Conservation (phyloP, 2,329 filamentous ascomycete species). For the Thelonectria olida region DNA sequence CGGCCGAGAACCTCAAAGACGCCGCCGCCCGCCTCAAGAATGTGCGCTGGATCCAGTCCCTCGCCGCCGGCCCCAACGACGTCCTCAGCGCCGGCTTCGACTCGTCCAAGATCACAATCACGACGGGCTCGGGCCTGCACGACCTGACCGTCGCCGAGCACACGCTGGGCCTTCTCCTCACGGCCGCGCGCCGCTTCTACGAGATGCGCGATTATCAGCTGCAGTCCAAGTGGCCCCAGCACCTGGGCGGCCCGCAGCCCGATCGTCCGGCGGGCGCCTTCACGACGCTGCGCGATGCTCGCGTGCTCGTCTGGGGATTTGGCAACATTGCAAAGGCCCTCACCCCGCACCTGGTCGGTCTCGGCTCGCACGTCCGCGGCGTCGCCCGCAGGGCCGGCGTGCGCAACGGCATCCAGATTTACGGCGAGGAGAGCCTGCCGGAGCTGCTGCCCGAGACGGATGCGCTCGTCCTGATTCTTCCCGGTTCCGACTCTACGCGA, state of each 20-base stretch:
- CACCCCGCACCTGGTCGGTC: slow-evolving; percentile 60
- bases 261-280: slow-evolving; percentile 65
- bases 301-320: slow-evolving; percentile 70
- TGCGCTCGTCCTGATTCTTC: slow-evolving; percentile 74
- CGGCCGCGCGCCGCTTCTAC: slow-evolving; percentile 65
- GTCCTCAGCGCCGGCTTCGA: slow-evolving; percentile 70
- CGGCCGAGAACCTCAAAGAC: slow-evolving; percentile 64
- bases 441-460: slow-evolving; percentile 66
- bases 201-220: slow-evolving; percentile 71
- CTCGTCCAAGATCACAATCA: slow-evolving; percentile 57
- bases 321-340: slow-evolving; percentile 73
- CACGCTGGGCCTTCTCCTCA: slow-evolving; percentile 65
- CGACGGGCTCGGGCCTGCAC: slow-evolving; percentile 71
- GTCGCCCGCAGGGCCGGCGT: slow-evolving; percentile 66
- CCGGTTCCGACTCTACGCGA: slow-evolving; percentile 64
- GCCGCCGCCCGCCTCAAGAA: slow-evolving; percentile 64
- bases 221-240: slow-evolving; percentile 65
- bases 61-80: slow-evolving; percentile 73
- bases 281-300: slow-evolving; percentile 67
- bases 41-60: slow-evolving; percentile 72
- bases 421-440: slow-evolving; percentile 61
- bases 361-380: slow-evolving; percentile 68
- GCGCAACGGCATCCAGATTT: slow-evolving; percentile 66
- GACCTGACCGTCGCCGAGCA: slow-evolving; percentile 74
- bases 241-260: slow-evolving; percentile 69